phyloP scores from a whole-genome alignment of 2,329 filamentous ascomycete genomes.

The Trichophyton benhamiae region DNA sequence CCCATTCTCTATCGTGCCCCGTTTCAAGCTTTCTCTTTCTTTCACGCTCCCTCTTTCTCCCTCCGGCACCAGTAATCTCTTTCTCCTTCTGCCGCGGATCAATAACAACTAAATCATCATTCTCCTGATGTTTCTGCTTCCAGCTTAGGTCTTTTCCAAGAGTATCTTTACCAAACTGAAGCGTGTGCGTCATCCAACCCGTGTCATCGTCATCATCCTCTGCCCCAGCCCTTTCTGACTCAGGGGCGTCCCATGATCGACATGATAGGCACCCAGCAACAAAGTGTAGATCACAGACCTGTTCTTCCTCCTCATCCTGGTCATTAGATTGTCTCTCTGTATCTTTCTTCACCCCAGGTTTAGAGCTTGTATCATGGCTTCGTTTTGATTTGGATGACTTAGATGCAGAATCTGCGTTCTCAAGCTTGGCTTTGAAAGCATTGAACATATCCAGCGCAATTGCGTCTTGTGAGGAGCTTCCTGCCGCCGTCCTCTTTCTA shows the following conservation, averaged over 20 bases:
- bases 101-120: slow-evolving; percentile 62
- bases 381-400: slow-evolving; percentile 9
- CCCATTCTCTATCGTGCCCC: slow-evolving; percentile 27
- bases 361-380: not conserved
- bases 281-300: slow-evolving; percentile 85
- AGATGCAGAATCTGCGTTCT: slow-evolving; percentile 25
- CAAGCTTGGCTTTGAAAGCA: slow-evolving; percentile 68
- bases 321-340: slow-evolving; percentile 13
- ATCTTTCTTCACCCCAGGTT: not conserved
- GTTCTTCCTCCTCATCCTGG: slow-evolving; percentile 48
- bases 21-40: slow-evolving; percentile 23
- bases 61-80: slow-evolving; percentile 51
- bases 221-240: slow-evolving; percentile 5
- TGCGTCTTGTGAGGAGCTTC: slow-evolving; percentile 38
- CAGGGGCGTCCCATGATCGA: slow-evolving; percentile 59
- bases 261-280: slow-evolving; percentile 93
- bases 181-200: slow-evolving; percentile 74
- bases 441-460: slow-evolving; percentile 59
- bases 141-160: slow-evolving; percentile 83
- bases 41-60: slow-evolving; percentile 26
- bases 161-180: slow-evolving; percentile 80
- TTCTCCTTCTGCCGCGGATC: slow-evolving; percentile 76
- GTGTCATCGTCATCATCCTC: slow-evolving; percentile 37
- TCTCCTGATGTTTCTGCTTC: slow-evolving; percentile 77
- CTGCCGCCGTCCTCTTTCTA: slow-evolving; percentile 30